Evolutionary conservation across 768 basidiomycete species (phyloP), one percentile per base, ranked within the genome.

Genomic region (Asterophora lycoperdoides): DNA sequence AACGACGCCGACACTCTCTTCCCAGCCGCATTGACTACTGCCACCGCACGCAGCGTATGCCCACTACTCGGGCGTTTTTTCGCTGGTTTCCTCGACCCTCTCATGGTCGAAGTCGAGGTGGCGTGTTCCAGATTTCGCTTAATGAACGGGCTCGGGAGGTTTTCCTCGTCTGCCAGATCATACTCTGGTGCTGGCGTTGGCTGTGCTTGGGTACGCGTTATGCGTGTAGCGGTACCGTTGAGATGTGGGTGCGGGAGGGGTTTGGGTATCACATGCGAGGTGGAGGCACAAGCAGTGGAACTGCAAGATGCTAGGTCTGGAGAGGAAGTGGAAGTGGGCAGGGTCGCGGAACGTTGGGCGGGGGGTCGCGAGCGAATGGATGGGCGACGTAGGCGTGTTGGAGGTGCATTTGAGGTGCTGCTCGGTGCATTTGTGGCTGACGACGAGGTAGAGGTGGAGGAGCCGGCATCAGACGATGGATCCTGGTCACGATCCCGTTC

Each of bases 131-230:
- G 37, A 8, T 51, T 54, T 9, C 78, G 73, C 60, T 84, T 86
- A 36, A 92, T 61, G 66, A 92, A 92, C 5, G 89, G 90, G 60
- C 86, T 89, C 0, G 89, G 90, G 0, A 92, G 73, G 62, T 90
- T 91, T 63, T 89, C 89, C 61, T 89, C 89, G 60, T 92, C 88
- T 0, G 73, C 72, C 8, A 85, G 57, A 62, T 90, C 83, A 57
- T 89, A 92, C 49, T 76, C 68, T 3, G 80, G 71, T 3, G 76
- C 54, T 6, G 23, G 23, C 63, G 56, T 18, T 50, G 58, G n/a
- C 23, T 23, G 23, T 60, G 57, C 23, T 57, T 60, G 1, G 66
- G 57, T 18, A 63, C 48, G 8, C 23, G 63, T 56, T 0, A 58
- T 47, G 10, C 57, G 52, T 13, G 55, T 49, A 4, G 53, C 35